These are phyloP conservation scores for Acacia acuminata DNA, from an alignment of 306 rosid genomes.

Conservation along the genomic window DNA sequence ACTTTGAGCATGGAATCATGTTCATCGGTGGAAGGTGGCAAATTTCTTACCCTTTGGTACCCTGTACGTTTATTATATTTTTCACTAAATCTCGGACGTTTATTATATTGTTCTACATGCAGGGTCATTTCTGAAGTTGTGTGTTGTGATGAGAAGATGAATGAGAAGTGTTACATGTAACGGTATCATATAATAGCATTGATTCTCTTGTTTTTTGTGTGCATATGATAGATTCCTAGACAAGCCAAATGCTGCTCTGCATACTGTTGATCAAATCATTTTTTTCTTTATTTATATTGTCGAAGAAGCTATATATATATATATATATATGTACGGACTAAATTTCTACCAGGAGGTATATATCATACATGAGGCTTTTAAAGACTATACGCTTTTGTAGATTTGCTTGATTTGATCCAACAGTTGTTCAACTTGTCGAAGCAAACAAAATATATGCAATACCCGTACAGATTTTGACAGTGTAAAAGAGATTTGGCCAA, in stretches of 20 bases:
- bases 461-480: slow-evolving; percentile 22
- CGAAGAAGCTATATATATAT: background rate
- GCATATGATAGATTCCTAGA: slow-evolving; percentile 24
- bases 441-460: background rate
- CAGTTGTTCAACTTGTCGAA: slow-evolving; percentile 14
- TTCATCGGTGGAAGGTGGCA: slow-evolving; percentile 28
- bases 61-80: background rate
- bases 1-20: slow-evolving; percentile 10
- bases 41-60: slow-evolving; percentile 25
- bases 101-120: background rate
- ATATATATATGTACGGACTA: background rate
- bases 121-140: slow-evolving; percentile 14
- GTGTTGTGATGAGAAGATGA: background rate
- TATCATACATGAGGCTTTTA: background rate
- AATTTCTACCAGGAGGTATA: background rate
- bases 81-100: background rate
- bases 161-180: background rate
- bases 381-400: slow-evolving; percentile 22
- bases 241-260: background rate
- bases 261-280: background rate
- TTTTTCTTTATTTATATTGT: slow-evolving; percentile 14
- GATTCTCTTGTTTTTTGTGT: slow-evolving; percentile 16
- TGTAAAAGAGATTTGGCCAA: slow-evolving; percentile 35
- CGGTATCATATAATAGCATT: slow-evolving; percentile 5
- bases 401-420: slow-evolving; percentile 26